These are phyloP conservation scores for Aspergillus nanangensis DNA, from an alignment of 495 filamentous ascomycete genomes.

Conservation along the genomic window DNA sequence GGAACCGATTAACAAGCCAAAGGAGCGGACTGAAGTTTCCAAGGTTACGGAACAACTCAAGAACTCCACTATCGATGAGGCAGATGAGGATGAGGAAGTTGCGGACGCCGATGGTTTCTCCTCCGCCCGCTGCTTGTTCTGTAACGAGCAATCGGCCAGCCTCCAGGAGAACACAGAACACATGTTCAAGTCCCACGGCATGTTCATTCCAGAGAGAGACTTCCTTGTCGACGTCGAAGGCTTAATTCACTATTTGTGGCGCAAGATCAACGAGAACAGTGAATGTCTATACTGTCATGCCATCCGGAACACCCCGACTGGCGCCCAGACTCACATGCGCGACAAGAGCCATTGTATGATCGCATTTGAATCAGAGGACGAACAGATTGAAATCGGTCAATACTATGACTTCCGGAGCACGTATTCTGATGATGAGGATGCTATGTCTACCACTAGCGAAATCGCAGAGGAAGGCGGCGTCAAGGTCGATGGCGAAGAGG, in stretches of 20 bases:
- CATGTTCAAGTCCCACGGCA: conserved; percentile 88
- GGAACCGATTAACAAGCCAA: conserved; percentile 59
- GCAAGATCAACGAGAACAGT: conserved; percentile 71
- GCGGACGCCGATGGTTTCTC: conserved; percentile 31
- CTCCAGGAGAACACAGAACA: conserved; percentile 71
- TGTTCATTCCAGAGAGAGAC: conserved; percentile 88
- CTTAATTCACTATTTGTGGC: conserved; percentile 67
- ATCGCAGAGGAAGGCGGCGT: conserved; percentile 33
- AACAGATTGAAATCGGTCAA: conserved; percentile 93
- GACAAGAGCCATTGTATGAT: conserved; percentile 97
- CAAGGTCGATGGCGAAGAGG: conserved; percentile 40
- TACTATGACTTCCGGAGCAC: conserved; percentile 97
- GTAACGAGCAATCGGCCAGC: conserved; percentile 71
- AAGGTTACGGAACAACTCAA: conserved; percentile 76
- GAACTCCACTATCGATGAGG: conserved; percentile 62
- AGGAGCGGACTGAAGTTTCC: conserved; percentile 60
- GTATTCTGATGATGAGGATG: conserved; percentile 72
- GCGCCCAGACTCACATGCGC: conserved; percentile 90
- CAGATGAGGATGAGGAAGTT: conserved; percentile 25
- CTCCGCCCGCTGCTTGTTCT: conserved; percentile 80
- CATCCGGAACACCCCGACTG: conserved; percentile 63
- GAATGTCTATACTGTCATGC: conserved; percentile 85
- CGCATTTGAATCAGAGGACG: conserved; percentile 81
- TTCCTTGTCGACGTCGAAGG: conserved; percentile 81
- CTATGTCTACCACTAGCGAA: conserved; percentile 37